phyloP scores from a whole-genome alignment of 345 rosid genomes.

The Camelina hispida region DNA sequence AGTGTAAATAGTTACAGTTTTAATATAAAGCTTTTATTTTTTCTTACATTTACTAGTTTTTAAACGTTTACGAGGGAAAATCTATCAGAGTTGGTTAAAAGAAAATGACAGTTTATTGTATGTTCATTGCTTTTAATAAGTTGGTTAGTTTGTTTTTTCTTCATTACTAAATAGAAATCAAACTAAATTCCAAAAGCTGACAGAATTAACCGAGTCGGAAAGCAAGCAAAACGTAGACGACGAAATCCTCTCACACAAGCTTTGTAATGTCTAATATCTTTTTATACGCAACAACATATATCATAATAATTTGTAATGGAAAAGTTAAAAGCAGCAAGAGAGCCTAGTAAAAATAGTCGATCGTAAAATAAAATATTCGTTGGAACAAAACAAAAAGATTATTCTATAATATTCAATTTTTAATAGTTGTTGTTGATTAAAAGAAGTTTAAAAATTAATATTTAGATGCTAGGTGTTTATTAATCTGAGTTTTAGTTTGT shows the following conservation, averaged over 20 bases:
- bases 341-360: background rate
- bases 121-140: background rate
- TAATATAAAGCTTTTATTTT: constrained; percentile 3
- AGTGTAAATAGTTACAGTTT: constrained; percentile 38
- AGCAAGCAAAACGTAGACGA: background rate
- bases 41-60: background rate
- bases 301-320: background rate
- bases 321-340: background rate
- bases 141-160: background rate
- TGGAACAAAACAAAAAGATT: background rate
- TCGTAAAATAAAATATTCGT: background rate
- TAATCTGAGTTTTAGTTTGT: no score
- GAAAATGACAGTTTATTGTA: background rate
- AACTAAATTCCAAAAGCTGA: constrained; percentile 5
- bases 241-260: background rate
- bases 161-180: background rate
- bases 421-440: background rate
- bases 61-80: background rate
- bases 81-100: constrained; percentile 2
- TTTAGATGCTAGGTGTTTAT: no score
- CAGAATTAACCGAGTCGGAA: background rate
- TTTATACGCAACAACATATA: background rate
- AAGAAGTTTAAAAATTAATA: no score
- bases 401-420: background rate
- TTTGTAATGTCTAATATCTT: background rate